Base-by-base conservation (phyloP, 305 asterid genomes). In the Striga hermonthica region DNA sequence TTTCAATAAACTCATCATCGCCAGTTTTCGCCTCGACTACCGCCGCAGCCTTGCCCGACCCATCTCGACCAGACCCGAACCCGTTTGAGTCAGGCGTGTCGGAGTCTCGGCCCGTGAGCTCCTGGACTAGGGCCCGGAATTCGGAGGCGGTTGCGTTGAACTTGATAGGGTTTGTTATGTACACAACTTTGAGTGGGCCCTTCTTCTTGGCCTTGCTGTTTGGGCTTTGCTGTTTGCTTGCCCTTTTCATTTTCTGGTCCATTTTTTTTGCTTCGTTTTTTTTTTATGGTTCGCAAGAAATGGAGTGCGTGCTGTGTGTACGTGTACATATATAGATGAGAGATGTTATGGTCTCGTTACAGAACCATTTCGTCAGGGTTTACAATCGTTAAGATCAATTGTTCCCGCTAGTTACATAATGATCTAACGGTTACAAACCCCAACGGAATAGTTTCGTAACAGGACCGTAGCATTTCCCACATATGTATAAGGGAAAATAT, bases 131-230 rank as follows among this genome's bases (percentile, higher is more conserved):
- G 34, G 86, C 82, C n/a, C 86, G 65, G 68, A 88, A 88, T 44
- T 82, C 80, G 0, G 89, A 82, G 3, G 83, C 86, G 47, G 80
- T 82, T 13, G 94, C 66, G 28, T 69, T 72, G 72, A 88, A 80
- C 73, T 78, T 88, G 81, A 88, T 79, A 66, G 94, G 96, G 77
- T 84, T 86, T 35, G 89, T 74, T 53, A 88, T 85, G 82, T 87
- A 85, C 14, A 84, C 91, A 8, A 86, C 84, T 22, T 86, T 86
- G 7, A 87, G 81, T 7, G 89, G 82, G 55, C 35, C 67, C 72
- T 71, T 78, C 66, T 45, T 76, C 72, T 74, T 73, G 57, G 44
- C 34, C 41, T 68, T 72, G 14, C 57, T 62, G 1, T 70, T 10
- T 1, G 14, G 6, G 6, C 5, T 67, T 52, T 67, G 77, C 34